phyloP scores from a whole-genome alignment of 768 basidiomycete species.

The Tricholoma terreum region DNA sequence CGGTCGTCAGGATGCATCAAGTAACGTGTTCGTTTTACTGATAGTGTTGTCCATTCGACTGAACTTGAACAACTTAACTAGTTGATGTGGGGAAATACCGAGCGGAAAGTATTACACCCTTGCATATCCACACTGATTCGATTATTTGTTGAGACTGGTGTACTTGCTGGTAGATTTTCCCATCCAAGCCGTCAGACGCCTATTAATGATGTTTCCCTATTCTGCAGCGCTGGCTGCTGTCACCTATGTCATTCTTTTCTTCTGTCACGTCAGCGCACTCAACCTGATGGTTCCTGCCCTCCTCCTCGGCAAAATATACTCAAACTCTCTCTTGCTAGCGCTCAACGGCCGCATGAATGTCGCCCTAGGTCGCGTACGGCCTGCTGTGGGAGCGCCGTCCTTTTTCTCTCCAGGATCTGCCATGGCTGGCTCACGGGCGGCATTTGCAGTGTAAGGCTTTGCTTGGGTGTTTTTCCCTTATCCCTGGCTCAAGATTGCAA shows the following conservation, averaged over 20 bases:
- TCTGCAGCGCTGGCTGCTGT: neutral
- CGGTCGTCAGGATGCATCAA: neutral
- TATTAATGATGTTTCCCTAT: neutral
- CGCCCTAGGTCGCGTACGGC: neutral
- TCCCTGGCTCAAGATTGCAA: neutral
- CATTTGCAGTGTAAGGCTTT: neutral
- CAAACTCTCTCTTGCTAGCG: neutral
- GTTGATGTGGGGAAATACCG: neutral
- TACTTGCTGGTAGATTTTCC: neutral
- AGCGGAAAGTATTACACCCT: neutral
- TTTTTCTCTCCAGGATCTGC: neutral
- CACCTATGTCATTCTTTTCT: constrained; percentile 2
- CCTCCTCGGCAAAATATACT: constrained; percentile 3
- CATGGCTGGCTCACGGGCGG: neutral
- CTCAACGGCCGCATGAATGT: constrained; percentile 1
- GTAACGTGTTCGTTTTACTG: neutral
- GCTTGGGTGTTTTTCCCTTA: neutral
- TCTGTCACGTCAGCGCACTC: neutral
- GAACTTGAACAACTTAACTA: neutral
- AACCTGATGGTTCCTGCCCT: neutral
- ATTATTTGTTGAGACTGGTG: neutral
- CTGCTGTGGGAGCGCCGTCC: neutral
- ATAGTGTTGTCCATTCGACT: neutral
- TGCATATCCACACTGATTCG: neutral
- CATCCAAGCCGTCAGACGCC: neutral